These are phyloP conservation scores for Ophiostoma quercus DNA, from an alignment of 2,329 filamentous ascomycete species.

Conservation along the genomic window DNA sequence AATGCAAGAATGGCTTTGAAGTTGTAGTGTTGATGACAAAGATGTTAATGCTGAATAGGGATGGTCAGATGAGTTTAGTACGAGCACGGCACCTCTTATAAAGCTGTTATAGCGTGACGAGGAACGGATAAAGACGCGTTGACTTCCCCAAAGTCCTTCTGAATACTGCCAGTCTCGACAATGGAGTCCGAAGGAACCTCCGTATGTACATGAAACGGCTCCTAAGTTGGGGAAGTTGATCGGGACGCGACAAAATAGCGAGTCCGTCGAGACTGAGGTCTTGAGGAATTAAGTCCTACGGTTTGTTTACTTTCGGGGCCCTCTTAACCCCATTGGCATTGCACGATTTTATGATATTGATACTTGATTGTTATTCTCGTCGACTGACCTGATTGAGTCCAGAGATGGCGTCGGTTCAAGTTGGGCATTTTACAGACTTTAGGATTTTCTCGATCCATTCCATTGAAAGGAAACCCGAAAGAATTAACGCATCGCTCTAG, in stretches of 20 bases:
- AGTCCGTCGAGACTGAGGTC: background rate
- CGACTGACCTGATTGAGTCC: background rate
- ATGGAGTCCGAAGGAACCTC: conserved; percentile 22
- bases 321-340: background rate
- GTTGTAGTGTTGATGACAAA: background rate
- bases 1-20: background rate
- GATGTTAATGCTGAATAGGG: background rate
- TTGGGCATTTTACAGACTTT: too few relatives aligned
- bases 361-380: background rate
- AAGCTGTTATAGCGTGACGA: background rate
- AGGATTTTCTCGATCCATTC: too few relatives aligned
- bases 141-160: background rate
- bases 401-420: background rate
- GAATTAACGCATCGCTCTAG: too few relatives aligned
- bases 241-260: background rate
- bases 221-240: conserved; percentile 22
- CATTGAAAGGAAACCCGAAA: too few relatives aligned
- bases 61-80: background rate
- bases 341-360: too few relatives aligned
- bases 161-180: background rate
- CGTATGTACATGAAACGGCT: conserved; percentile 17
- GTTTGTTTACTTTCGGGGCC: background rate
- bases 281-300: background rate
- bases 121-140: background rate
- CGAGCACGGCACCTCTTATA: conserved; percentile 1